These are phyloP conservation scores for Modicella reniformis DNA, from an alignment of 371 early-diverging fungal genomes.

Conservation along the genomic window DNA sequence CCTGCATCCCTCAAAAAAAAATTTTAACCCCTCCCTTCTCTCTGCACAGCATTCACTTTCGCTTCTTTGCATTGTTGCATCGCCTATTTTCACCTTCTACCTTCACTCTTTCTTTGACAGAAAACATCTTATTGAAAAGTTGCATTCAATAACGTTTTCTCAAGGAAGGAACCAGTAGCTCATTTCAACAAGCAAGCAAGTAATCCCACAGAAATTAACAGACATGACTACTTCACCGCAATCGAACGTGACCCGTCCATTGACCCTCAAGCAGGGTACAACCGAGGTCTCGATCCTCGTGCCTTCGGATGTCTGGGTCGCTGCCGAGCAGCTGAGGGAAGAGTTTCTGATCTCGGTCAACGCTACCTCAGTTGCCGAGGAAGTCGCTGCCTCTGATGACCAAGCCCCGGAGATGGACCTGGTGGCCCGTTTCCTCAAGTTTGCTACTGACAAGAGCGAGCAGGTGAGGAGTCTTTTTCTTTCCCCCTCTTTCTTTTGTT, in stretches of 20 bases:
- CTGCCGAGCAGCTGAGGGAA: slow-evolving; percentile 89
- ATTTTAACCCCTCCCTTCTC: neutral
- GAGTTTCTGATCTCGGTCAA: slow-evolving; percentile 63
- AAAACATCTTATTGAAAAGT: slow-evolving; percentile 37
- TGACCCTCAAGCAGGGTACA: slow-evolving; percentile 82
- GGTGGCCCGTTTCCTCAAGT: slow-evolving; percentile 78
- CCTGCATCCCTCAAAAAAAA: no score
- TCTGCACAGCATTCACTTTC: neutral
- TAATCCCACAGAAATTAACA: slow-evolving; percentile 1
- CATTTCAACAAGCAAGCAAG: slow-evolving; percentile 10
- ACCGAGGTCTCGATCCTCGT: slow-evolving; percentile 86
- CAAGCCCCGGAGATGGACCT: slow-evolving; percentile 78
- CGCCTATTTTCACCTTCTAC: neutral
- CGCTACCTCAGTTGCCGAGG: slow-evolving; percentile 37
- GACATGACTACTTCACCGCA: slow-evolving; percentile 38
- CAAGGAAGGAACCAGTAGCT: neutral
- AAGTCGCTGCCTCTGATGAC: slow-evolving; percentile 58
- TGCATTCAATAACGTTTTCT: slow-evolving; percentile 39
- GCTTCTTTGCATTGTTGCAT: neutral
- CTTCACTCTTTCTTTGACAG: slow-evolving; percentile 11
- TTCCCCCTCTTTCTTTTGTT: neutral
- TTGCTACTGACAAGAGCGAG: slow-evolving; percentile 70
- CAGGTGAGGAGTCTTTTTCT: slow-evolving; percentile 50
- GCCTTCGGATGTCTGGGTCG: slow-evolving; percentile 87
- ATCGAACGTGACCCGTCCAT: slow-evolving; percentile 71